A percentile compares a stretch with the other conserved stretches of the same genome.
Conservation (phyloP, 2,329 filamentous ascomycete species). For the Colletotrichum trifolii region DNA sequence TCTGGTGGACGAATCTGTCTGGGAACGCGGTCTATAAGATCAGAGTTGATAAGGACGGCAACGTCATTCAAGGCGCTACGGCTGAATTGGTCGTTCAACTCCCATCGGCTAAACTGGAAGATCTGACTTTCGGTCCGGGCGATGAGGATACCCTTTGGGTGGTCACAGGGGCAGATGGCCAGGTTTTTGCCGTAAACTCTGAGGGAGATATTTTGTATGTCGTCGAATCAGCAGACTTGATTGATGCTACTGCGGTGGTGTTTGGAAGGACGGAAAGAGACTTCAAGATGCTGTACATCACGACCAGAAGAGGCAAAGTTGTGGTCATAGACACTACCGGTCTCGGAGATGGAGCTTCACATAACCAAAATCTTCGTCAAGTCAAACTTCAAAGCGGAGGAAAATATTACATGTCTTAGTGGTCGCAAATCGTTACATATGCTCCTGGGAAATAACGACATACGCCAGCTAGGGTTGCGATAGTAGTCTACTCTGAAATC, state of each 20-base stretch:
- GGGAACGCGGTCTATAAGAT: slow-evolving; percentile 42
- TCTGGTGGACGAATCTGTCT: slow-evolving; percentile 60
- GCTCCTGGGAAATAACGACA: too few relatives aligned
- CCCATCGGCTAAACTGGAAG: slow-evolving; percentile 36
- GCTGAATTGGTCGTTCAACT: slow-evolving; percentile 34
- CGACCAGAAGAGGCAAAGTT: background rate
- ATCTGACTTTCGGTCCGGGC: slow-evolving; percentile 37
- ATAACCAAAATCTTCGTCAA: too few relatives aligned
- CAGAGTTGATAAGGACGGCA: slow-evolving; percentile 29
- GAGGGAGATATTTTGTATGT: slow-evolving; percentile 3
- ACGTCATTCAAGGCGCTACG: background rate
- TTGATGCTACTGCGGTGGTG: background rate
- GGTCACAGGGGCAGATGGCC: slow-evolving; percentile 35
- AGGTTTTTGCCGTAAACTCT: slow-evolving; percentile 24
- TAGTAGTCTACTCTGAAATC: too few relatives aligned
- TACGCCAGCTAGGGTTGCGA: too few relatives aligned
- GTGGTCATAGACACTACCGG: background rate
- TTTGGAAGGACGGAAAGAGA: slow-evolving; percentile 2
- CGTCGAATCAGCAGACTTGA: background rate
- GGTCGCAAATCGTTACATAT: too few relatives aligned
- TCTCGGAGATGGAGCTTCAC: background rate
- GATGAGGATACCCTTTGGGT: slow-evolving; percentile 31
- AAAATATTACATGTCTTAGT: too few relatives aligned
- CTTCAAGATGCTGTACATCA: background rate
- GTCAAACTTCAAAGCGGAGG: too few relatives aligned